Base-by-base conservation (phyloP, 164 flowering plant species). In the Aristolochia contorta region DNA sequence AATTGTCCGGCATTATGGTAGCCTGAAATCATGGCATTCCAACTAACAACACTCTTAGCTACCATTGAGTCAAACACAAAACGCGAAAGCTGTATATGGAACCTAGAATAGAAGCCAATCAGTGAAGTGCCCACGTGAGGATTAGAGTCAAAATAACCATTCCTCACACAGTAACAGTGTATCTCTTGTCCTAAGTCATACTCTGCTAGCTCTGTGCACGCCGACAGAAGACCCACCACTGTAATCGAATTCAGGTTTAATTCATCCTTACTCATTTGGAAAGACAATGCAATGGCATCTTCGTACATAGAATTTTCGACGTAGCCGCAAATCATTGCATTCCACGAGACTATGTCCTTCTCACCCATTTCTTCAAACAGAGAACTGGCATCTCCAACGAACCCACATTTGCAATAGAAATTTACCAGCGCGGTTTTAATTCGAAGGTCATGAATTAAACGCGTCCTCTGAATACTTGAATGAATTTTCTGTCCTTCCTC, bases 21-120 rank as follows among this genome's bases (percentile, higher is more conserved):
- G 46, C 78, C 78, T 10, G 65, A 70, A 20, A 83, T 70, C 80
- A 83, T 71, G 0, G 79, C 73, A 72, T 81, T 81, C 85, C 89
- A 84, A 59, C 76, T 68, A 13, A 78, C 79, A 18, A 22, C 49
- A 51, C 71, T 83, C 73, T 63, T 72, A 55, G 62, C 18, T 19
- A 19, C 66, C 78, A 81, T 70, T 59, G 57, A 72, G 43, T 75
- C 71, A 72, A 84, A 79, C 43, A 78, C 82, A 19, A 23, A 25
- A 19, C 61, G 70, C 0, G 82, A 72, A 56, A 48, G 27, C 45
- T 54, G 43, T 55, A 56, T 51, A 63, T 80, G 68, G 57, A 72
- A 74, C 61, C 65, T 79, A 51, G 65, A 60, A 58, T 81, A 79
- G 54, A 84, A 84, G 41, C 84, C 72, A 24, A 84, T 59, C 69